Conservation (phyloP, 108 stramenopile species). For the Cyclotella baltica region DNA sequence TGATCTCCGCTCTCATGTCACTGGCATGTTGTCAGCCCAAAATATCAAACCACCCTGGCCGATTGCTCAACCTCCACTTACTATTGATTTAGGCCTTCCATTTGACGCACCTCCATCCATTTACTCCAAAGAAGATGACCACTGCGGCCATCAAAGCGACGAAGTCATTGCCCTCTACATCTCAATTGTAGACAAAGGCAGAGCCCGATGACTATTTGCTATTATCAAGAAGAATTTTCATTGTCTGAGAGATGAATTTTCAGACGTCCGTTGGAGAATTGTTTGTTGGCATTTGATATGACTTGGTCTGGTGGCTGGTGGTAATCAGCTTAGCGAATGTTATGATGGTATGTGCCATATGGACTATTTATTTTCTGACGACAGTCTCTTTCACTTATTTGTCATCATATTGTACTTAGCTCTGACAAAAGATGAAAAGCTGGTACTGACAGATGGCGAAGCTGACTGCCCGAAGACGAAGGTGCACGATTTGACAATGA, state of each 20-base stretch:
- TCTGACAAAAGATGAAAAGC: slow-evolving; percentile 80
- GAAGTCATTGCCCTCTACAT: slow-evolving; percentile 40
- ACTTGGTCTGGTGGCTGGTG: slow-evolving; percentile 81
- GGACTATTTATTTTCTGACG: too few species aligned
- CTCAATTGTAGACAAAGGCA: slow-evolving; percentile 30
- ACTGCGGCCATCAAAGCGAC: slow-evolving; percentile 40
- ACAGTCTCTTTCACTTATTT: too few species aligned
- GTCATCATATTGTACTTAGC: too few species aligned
- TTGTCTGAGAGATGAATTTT: slow-evolving; percentile 59
- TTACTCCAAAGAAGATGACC: slow-evolving; percentile 14
- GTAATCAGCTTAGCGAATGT: slow-evolving; percentile 79
- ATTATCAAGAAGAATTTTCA: slow-evolving; percentile 63
- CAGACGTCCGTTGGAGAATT: slow-evolving; percentile 77
- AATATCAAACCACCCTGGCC: too few species aligned
- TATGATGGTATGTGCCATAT: too few species aligned
- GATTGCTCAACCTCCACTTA: too few species aligned
- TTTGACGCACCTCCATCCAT: slow-evolving; percentile 5
- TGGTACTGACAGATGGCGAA: slow-evolving; percentile 76
- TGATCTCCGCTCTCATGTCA: too few species aligned
- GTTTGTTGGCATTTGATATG: slow-evolving; percentile 70
- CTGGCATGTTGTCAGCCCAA: too few species aligned
- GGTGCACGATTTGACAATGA: slow-evolving; percentile 72
- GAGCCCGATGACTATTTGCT: slow-evolving; percentile 48
- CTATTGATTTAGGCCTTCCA: too few species aligned
- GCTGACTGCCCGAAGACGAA: slow-evolving; percentile 49